phyloP scores from a whole-genome alignment of 139 green algal genomes.

The Nannochloris sp. region DNA sequence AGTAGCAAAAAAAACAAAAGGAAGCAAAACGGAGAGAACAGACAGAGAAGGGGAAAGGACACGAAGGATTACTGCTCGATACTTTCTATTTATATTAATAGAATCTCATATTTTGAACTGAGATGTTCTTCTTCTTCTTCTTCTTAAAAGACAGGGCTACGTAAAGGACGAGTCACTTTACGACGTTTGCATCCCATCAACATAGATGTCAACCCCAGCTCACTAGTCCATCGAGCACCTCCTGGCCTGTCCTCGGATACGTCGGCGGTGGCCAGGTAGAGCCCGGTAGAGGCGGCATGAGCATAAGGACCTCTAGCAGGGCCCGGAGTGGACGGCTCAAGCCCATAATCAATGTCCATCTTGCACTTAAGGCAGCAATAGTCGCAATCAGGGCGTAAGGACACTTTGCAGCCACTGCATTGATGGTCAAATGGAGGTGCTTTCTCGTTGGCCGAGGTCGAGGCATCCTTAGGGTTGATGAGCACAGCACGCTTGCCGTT shows the following conservation, averaged over 20 bases:
- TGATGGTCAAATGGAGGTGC: constrained; percentile 5
- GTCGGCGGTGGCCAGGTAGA: neutral
- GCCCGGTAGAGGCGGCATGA: neutral
- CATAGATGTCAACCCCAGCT: neutral
- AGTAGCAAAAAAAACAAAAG: no score
- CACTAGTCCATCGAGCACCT: neutral
- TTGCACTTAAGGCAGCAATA: constrained; percentile 33
- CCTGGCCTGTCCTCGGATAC: neutral
- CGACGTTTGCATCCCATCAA: constrained; percentile 11
- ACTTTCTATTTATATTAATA: no score
- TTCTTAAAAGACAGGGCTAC: neutral
- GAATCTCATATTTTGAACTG: no score
- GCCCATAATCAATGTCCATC: constrained; percentile 15
- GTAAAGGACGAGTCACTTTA: neutral
- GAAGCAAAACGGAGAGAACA: no score
- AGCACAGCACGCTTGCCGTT: constrained; percentile 26
- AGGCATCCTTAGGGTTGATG: constrained; percentile 6
- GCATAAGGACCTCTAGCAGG: no score
- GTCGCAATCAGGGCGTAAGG: constrained; percentile 25
- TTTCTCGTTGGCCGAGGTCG: neutral
- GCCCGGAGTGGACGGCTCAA: constrained; percentile 8
- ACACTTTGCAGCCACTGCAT: constrained; percentile 15
- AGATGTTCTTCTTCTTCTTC: no score
- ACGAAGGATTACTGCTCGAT: no score
- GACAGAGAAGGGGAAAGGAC: no score